These are phyloP conservation scores for Saccharomycopsis sp. DNA, from an alignment of 805 yeast genomes.

Conservation along the genomic window DNA sequence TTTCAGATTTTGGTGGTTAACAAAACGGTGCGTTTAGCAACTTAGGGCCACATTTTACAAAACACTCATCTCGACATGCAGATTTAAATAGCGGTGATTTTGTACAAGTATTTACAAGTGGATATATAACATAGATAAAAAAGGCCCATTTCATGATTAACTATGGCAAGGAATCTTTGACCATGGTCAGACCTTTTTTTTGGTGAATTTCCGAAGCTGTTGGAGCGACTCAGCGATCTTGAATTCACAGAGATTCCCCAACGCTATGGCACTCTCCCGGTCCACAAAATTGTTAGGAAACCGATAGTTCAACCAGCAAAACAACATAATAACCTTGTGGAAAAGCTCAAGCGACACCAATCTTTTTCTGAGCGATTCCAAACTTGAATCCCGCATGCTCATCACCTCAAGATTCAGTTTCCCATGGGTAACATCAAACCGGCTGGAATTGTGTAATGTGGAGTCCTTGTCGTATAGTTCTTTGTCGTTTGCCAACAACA, in stretches of 20 bases:
- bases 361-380: neutral
- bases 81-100: neutral
- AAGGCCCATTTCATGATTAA: too few species aligned
- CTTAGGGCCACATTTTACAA: neutral
- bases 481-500: slow-evolving; percentile 13
- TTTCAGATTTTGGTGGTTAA: neutral
- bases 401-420: neutral
- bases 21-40: neutral
- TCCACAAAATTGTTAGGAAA: slow-evolving; percentile 80
- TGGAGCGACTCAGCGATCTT: slow-evolving; percentile 35
- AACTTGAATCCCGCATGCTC: slow-evolving; percentile 3
- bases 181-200: neutral
- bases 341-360: slow-evolving; percentile 46
- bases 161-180: too few species aligned
- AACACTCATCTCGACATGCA: neutral
- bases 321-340: slow-evolving; percentile 62
- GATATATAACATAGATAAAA: too few species aligned
- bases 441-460: neutral
- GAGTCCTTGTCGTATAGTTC: neutral
- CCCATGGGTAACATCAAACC: neutral
- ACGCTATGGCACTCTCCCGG: slow-evolving; percentile 61
- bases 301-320: slow-evolving; percentile 81
- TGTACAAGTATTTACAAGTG: neutral
- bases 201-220: neutral
- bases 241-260: slow-evolving; percentile 62